Conservation (phyloP, 306 rosid genomes). For the Quercus robur region DNA sequence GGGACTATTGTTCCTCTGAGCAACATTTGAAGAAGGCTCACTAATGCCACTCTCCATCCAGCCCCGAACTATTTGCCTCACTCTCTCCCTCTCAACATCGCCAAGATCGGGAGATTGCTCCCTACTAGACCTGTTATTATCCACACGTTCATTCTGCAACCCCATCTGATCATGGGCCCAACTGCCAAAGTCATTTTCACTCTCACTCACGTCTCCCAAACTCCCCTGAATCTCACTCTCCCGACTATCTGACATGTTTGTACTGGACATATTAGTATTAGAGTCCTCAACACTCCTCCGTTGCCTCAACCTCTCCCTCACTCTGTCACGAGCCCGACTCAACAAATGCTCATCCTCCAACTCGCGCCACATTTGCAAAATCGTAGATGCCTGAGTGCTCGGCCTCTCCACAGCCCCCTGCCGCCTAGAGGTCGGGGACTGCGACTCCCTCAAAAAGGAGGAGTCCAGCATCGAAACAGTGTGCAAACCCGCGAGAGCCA, state of each 20-base stretch:
- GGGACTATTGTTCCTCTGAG: constrained; percentile 63
- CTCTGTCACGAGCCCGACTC: constrained; percentile 83
- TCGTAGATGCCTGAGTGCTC: constrained; percentile 81
- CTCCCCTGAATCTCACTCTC: constrained; percentile 86
- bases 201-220: constrained; percentile 88
- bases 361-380: constrained; percentile 98
- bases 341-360: constrained; percentile 93
- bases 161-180: constrained; percentile 82
- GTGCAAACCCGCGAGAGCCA: constrained; percentile 95
- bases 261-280: constrained; percentile 62
- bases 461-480: constrained; percentile 96
- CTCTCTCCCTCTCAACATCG: constrained; percentile 99
- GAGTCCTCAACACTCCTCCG: constrained; percentile 64
- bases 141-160: constrained; percentile 52
- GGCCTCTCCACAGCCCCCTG: constrained; percentile 94
- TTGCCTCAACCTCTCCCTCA: constrained; percentile 85
- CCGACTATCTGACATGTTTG: constrained; percentile 64
- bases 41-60: constrained; percentile 98
- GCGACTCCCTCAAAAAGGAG: constrained; percentile 87
- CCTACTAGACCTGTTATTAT: constrained; percentile 71
- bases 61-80: constrained; percentile 93
- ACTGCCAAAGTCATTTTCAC: constrained; percentile 85
- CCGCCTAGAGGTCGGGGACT: constrained; percentile 85
- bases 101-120: constrained; percentile 99
- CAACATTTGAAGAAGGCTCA: constrained; percentile 73